Evolutionary conservation across 108 stramenopile species (phyloP).

Genomic region (Aurantiochytrium sp.): DNA sequence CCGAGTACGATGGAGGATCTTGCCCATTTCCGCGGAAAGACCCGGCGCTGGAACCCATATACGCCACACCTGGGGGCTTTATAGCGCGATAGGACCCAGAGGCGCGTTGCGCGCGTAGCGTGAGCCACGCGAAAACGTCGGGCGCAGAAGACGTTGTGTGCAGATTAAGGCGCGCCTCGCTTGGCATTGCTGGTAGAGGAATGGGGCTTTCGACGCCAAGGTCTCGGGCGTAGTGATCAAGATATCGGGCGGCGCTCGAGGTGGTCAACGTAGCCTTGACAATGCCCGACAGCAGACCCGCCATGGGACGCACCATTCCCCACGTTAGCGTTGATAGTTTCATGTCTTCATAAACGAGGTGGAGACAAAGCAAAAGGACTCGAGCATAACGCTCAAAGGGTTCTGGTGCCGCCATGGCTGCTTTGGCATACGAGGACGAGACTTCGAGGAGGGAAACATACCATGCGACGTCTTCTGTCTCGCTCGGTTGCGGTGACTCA

Average conservation of each 20-base stretch:
- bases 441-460: not conserved
- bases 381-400: not conserved
- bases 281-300: not conserved
- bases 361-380: not conserved
- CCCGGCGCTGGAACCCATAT: not conserved
- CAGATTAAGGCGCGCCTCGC: not conserved
- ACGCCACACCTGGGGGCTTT: not conserved
- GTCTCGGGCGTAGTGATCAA: not conserved
- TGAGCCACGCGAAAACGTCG: not conserved
- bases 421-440: not conserved
- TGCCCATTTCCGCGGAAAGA: not conserved
- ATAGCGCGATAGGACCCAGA: not conserved
- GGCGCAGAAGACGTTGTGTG: not conserved
- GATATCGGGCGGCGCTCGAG: not conserved
- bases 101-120: not conserved
- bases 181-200: not conserved
- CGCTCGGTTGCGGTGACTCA: not conserved
- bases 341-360: not conserved
- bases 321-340: not conserved
- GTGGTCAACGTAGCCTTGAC: not conserved
- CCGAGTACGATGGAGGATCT: not conserved
- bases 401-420: not conserved
- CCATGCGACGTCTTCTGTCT: not conserved
- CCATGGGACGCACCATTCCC: not conserved
- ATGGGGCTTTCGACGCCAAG: not conserved